Base-by-base conservation (phyloP, 2,329 filamentous ascomycete genomes). In the Onygenales sp. region DNA sequence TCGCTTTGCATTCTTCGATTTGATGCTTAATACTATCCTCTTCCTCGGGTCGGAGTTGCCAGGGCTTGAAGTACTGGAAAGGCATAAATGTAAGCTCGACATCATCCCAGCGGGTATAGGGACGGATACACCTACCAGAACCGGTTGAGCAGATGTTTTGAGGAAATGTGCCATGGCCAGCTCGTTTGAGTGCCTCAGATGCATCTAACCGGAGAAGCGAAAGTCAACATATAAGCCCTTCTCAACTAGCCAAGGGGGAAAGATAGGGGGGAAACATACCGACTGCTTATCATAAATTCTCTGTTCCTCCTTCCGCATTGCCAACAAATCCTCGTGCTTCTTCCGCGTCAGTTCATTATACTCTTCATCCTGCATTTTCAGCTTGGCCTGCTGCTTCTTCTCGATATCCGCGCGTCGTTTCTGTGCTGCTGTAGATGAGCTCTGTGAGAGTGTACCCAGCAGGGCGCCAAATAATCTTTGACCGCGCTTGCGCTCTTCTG, bases 401-500 rank as follows among this genome's bases (percentile, higher is more conserved):
- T 93, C 90, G 67, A 92, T 90, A 67, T 92, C 90, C 57, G 80
- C 80, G 54, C 87, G 84, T 62, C 82, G 83, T 70, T 80, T 85
- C 70, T 86, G 74, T 57, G 83, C 74, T 77, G 81, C 59, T 73
- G 77, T 73, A 66, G 76, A 80, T 65, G 78, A 79, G 62, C 80
- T 84, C 71, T 92, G 87, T 68, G 85, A 89, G 56, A 95, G 77
- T 39, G 86, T 88, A 67, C 79, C 87, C 55, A 93, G 75, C 53
- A 94, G 73, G 37, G 85, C 87, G 56, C 92, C 91, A 65, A 96
- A 96, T 56, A 97, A 77, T 51, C 92, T 81, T 69, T 87, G 86
- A 21, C 88, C 87, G 39, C 92, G 85, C 66, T 87, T 89, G 68
- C 85, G 88, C 66, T 97, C 92, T 63, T 94, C 87, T 32, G 76